phyloP scores from a whole-genome alignment of 148 eudicot genomes.

The Vaccinium macrocarpon region DNA sequence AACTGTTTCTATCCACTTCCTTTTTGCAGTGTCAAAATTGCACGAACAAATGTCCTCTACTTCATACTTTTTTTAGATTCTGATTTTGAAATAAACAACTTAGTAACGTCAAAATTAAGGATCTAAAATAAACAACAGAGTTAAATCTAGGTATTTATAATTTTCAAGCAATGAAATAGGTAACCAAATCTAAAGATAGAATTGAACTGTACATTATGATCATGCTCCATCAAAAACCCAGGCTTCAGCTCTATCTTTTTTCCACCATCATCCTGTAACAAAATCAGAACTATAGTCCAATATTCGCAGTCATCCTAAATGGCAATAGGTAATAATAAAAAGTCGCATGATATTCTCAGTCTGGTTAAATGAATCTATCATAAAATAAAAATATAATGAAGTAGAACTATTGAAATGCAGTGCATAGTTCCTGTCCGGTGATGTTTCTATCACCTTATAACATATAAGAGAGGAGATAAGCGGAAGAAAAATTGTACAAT shows the following conservation, averaged over 20 bases:
- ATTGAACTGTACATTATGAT: conserved; percentile 52
- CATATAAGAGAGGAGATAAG: not conserved
- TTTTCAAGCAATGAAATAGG: not conserved
- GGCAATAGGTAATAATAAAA: not conserved
- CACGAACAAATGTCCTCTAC: not conserved
- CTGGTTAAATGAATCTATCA: not conserved
- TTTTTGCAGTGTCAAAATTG: not conserved
- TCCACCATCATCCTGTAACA: conserved; percentile 80
- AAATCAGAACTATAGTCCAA: conserved; percentile 4
- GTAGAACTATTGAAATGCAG: not conserved
- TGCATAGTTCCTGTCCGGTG: not conserved
- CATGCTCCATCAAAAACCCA: conserved; percentile 89
- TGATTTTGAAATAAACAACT: not conserved
- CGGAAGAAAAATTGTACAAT: not conserved
- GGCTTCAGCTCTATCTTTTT: conserved; percentile 92
- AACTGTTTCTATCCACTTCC: conserved; percentile 9
- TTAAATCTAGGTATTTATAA: not conserved
- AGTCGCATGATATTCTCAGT: not conserved
- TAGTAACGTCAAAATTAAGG: not conserved
- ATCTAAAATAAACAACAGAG: not conserved
- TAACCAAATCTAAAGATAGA: conserved; percentile 11
- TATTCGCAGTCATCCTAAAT: not conserved
- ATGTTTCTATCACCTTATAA: not conserved
- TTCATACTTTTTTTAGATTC: not conserved
- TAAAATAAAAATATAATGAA: not conserved